phyloP scores from a whole-genome alignment of 2,329 filamentous ascomycete species.

The Aureobasidium sp. region DNA sequence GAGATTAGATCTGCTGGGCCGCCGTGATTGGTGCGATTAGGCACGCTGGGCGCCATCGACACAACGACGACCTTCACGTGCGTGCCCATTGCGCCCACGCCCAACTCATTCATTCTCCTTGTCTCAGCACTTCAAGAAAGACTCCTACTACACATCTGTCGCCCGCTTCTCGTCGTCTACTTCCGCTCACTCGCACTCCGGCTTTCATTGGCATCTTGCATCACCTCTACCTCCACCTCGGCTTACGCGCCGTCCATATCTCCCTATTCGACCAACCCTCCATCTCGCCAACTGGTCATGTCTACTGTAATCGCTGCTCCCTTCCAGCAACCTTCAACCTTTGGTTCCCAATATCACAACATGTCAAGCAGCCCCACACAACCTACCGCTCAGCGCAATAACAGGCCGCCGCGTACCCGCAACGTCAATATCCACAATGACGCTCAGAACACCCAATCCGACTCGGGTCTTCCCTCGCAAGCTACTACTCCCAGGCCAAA shows the following conservation, averaged over 20 bases:
- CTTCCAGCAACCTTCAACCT: constrained; percentile 2
- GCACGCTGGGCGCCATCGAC: background rate
- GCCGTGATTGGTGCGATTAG: constrained; percentile 1
- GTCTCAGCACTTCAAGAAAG: background rate
- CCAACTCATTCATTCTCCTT: background rate
- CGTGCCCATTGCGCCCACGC: background rate
- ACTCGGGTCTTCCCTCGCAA: constrained; percentile 13
- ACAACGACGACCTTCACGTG: background rate
- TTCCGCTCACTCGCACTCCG: background rate
- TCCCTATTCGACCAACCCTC: background rate
- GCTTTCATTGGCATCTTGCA: background rate
- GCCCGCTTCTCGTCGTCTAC: too few species aligned
- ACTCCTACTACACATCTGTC: background rate
- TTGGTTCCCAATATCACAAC: constrained; percentile 1
- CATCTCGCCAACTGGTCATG: background rate
- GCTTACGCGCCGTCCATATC: background rate
- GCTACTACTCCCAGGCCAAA: constrained; percentile 12
- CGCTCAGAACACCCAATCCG: constrained; percentile 11
- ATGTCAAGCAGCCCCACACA: constrained; percentile 11
- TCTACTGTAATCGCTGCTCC: constrained; percentile 10
- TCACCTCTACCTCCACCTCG: background rate
- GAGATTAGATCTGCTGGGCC: background rate
- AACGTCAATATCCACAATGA: constrained; percentile 3
- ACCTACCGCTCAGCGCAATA: constrained; percentile 7
- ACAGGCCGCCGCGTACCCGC: constrained; percentile 1